Conservation (phyloP, 139 green algal genomes). For the Chlamydomonas sp. region DNA sequence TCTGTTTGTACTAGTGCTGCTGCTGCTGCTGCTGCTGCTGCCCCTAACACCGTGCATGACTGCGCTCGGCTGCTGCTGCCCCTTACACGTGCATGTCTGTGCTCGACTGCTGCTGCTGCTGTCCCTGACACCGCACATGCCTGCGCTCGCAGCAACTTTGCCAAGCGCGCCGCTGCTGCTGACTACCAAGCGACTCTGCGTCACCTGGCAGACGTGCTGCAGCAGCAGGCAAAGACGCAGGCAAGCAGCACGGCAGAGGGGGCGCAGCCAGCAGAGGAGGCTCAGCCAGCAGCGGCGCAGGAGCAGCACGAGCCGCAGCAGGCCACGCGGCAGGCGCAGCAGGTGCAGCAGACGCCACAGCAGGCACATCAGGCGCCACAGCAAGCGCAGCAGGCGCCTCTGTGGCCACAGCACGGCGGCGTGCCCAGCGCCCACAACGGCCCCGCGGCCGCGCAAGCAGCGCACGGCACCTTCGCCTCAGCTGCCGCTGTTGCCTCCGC, state of each 20-base stretch:
- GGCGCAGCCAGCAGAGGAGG: no score
- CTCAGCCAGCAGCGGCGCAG: not conserved
- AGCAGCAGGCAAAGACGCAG: slow-evolving; percentile 13
- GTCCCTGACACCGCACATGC: not conserved
- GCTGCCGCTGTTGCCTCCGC: no score
- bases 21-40: no score
- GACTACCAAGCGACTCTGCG: slow-evolving; percentile 20
- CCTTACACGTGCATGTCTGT: not conserved
- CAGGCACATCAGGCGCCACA: no score
- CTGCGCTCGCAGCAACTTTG: slow-evolving; percentile 13
- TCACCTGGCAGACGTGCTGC: slow-evolving; percentile 18
- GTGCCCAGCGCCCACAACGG: no score
- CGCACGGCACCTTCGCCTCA: no score
- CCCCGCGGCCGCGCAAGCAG: no score
- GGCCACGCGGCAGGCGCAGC: no score
- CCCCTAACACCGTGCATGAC: not conserved
- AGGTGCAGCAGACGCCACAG: no score
- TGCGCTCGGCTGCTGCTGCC: not conserved
- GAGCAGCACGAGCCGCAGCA: slow-evolving; percentile 11
- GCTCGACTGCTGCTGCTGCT: not conserved
- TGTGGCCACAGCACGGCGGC: no score
- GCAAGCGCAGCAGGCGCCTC: no score
- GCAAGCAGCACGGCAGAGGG: slow-evolving; percentile 15
- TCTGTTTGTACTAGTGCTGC: no score
- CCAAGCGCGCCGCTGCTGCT: slow-evolving; percentile 7